Percentiles rank a stretch among this genome's conserved stretches.
Conservation (phyloP, 1,284 basidiomycete species). For the Phellopilus nigrolimitatus region DNA sequence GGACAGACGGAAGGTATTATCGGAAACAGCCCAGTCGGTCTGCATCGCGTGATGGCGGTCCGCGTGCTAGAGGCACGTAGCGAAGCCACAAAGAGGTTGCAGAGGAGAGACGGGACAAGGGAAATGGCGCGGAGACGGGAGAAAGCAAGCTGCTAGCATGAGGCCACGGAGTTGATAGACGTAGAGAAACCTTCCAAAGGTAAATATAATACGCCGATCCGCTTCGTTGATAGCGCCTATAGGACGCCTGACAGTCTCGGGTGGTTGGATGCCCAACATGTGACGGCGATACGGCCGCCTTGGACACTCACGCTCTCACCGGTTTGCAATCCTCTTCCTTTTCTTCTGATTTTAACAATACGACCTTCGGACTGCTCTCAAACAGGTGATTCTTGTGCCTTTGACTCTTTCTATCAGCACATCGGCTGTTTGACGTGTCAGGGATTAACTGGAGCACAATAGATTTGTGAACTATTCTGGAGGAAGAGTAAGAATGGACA, state of each 20-base stretch:
- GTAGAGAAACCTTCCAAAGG: too few relatives aligned
- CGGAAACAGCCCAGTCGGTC: background rate
- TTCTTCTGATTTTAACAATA: conserved; percentile 9
- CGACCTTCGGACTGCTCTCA: background rate
- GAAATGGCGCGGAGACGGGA: background rate
- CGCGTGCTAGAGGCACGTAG: too few relatives aligned
- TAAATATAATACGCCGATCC: background rate
- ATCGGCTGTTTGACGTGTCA: background rate
- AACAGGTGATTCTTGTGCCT: background rate
- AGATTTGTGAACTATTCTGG: background rate
- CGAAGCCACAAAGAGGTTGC: too few relatives aligned
- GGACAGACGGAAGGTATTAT: background rate
- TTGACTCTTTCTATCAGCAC: background rate
- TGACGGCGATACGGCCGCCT: too few relatives aligned
- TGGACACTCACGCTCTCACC: background rate
- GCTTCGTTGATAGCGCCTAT: background rate
- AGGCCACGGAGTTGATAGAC: background rate
- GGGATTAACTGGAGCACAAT: background rate
- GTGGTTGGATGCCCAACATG: too few relatives aligned
- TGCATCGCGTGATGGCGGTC: conserved; percentile 3
- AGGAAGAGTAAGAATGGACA: background rate
- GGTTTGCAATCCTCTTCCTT: background rate
- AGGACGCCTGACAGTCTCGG: too few relatives aligned
- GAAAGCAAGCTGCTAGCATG: background rate
- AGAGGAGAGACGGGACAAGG: too few relatives aligned